Evolutionary conservation across 257 asterid genomes (phyloP), one percentile per base, ranked within the genome.

Genomic region (Solanum arcanum): DNA sequence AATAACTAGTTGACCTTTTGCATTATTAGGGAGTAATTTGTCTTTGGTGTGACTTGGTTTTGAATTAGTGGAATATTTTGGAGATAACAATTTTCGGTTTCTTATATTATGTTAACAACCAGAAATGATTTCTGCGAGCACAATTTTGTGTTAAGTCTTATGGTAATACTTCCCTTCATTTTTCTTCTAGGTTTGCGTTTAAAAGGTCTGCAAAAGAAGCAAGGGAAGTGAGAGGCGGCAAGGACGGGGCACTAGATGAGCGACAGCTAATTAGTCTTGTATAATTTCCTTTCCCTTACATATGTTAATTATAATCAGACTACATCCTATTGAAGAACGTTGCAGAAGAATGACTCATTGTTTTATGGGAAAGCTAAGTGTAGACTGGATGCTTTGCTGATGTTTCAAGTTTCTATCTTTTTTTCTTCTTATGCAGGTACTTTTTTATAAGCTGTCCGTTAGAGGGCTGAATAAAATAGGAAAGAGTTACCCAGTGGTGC

Each of bases 401-500:
- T 29, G 72, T 83, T 52, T 87, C 89, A 33, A 78, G 62, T 86
- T 90, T 83, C 74, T 90, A 75, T 90, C 89, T 87, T 86, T 89
- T 39, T 91, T 91, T 75, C 88, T 90, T 86, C 46, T 77, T 3
- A 78, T 94, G 91, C 95, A 92, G 95, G 92, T 89, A 25, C 35
- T 29, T 64, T 87, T 88, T 64, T 70, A 27, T 62, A 49, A 64
- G 84, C 87, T 75, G 83, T 84, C 60, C 35, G 82, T 46, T 83
- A 21, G 66, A 72, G 83, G 74, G 88, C 70, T 77, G 86, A 41
- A 20, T 41, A 85, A 68, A 59, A 89, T 86, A 56, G 86, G 20
- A 44, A 62, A 37, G 14, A 21, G 77, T 37, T 76, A 85, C 27
- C 68, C 18, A 41, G 64, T 60, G 44, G 80, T 44, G 69, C 29